Percentiles rank a stretch among this genome's conserved stretches.
These are phyloP conservation scores for Ophiocordyceps camponoti-rufipedis DNA, from an alignment of 2,329 filamentous ascomycete species.

Conservation along the genomic window DNA sequence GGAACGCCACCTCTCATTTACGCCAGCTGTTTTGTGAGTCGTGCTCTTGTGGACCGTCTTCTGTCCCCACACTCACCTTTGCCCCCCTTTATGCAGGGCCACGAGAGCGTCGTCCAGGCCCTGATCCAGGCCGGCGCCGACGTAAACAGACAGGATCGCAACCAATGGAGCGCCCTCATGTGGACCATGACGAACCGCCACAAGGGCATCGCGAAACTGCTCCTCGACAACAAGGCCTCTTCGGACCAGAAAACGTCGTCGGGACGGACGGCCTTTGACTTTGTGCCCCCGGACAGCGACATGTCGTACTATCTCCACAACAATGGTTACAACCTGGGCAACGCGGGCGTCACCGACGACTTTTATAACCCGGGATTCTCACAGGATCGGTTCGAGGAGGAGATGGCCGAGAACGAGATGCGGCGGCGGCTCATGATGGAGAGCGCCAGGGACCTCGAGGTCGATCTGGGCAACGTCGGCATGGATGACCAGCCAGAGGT, in stretches of 20 bases:
- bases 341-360: conserved; percentile 63
- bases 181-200: conserved; percentile 99
- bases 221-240: conserved; percentile 89
- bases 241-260: conserved; percentile 89
- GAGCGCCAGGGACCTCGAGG: conserved; percentile 88
- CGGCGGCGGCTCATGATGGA: conserved; percentile 98
- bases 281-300: conserved; percentile 86
- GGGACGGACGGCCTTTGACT: conserved; percentile 87
- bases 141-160: conserved; percentile 86
- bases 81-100: conserved; percentile 37
- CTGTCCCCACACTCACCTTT: neutral
- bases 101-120: conserved; percentile 71
- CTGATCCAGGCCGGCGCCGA: conserved; percentile 73
- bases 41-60: no score
- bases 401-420: conserved; percentile 92
- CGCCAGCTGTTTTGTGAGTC: conserved; percentile 81
- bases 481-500: conserved; percentile 92
- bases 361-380: conserved; percentile 88
- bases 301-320: conserved; percentile 92
- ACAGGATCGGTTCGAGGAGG: conserved; percentile 89
- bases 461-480: conserved; percentile 86
- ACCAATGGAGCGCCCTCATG: conserved; percentile 96
- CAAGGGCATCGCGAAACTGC: conserved; percentile 82
- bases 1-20: conserved; percentile 95
- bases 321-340: conserved; percentile 81